Percentiles rank a stretch among this genome's conserved stretches.
Conservation (phyloP, 2,329 filamentous ascomycete species). For the Pseudocercospora fijiensis region DNA sequence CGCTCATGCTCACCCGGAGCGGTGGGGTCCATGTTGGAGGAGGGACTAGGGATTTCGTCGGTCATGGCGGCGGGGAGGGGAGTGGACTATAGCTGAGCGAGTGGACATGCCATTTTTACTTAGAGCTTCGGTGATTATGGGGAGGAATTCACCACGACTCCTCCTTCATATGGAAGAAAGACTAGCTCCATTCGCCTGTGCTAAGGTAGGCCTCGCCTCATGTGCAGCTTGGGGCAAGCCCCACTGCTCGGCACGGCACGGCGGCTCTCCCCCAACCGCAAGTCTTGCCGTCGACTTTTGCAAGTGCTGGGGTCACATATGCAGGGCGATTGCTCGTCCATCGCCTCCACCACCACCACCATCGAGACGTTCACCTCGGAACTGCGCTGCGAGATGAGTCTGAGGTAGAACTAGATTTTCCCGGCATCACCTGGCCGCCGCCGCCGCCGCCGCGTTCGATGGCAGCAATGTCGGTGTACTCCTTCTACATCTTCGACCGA, state of each 20-base stretch:
- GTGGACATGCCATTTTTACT: slow-evolving; percentile 9
- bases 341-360: not conserved
- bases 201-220: slow-evolving; percentile 1
- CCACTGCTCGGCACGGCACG: not conserved
- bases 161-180: slow-evolving; percentile 10
- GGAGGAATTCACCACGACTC: slow-evolving; percentile 3
- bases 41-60: slow-evolving; percentile 8
- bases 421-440: not conserved
- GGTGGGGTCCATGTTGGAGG: slow-evolving; percentile 7
- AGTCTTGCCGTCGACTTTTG: not conserved
- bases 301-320: slow-evolving; percentile 2
- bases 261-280: not conserved
- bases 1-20: slow-evolving; percentile 2
- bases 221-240: too few species aligned
- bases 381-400: not conserved
- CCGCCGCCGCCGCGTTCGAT: slow-evolving; percentile 3
- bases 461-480: slow-evolving; percentile 79
- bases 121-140: not conserved
- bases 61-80: slow-evolving; percentile 18
- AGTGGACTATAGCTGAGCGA: slow-evolving; percentile 6
- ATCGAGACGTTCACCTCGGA: not conserved
- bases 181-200: not conserved
- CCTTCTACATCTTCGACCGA: slow-evolving; percentile 98
- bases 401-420: slow-evolving; percentile 1
- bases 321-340: not conserved